These are phyloP conservation scores for Kodamaea jinghongensis DNA, from an alignment of 805 yeast species.

Conservation along the genomic window DNA sequence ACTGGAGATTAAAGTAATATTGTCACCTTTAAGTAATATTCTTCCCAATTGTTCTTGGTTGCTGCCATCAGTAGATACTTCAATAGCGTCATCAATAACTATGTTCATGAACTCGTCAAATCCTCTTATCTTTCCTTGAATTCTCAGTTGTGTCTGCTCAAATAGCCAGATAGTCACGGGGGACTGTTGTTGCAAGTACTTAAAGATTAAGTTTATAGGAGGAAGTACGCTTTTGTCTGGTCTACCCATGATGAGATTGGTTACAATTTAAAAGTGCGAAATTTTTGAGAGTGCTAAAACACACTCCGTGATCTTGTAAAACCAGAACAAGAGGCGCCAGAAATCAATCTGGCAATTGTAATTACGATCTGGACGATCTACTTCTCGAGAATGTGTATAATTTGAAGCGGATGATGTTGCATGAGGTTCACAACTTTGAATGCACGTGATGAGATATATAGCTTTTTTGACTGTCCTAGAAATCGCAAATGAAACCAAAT, in stretches of 20 bases:
- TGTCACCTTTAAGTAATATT: constrained; percentile 88
- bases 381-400: too few species aligned
- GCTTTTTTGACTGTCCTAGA: too few species aligned
- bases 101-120: constrained; percentile 97
- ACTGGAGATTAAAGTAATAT: constrained; percentile 68
- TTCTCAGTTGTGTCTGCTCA: constrained; percentile 74
- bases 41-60: constrained; percentile 60
- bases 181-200: constrained; percentile 77
- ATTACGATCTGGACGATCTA: too few species aligned
- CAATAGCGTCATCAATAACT: constrained; percentile 59
- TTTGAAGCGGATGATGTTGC: too few species aligned
- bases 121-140: constrained; percentile 84
- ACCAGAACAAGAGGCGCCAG: too few species aligned
- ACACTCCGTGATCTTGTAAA: too few species aligned
- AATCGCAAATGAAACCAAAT: too few species aligned
- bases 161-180: constrained; percentile 83
- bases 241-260: constrained; percentile 9
- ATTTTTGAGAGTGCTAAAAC: too few species aligned
- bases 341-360: too few species aligned
- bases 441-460: too few species aligned
- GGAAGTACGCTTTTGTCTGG: constrained; percentile 56
- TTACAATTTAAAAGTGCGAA: background rate
- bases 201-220: constrained; percentile 89
- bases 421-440: too few species aligned
- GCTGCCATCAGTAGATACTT: constrained; percentile 54